These are phyloP conservation scores for Lachancea fermentati DNA, from an alignment of 805 yeast species.

Conservation along the genomic window DNA sequence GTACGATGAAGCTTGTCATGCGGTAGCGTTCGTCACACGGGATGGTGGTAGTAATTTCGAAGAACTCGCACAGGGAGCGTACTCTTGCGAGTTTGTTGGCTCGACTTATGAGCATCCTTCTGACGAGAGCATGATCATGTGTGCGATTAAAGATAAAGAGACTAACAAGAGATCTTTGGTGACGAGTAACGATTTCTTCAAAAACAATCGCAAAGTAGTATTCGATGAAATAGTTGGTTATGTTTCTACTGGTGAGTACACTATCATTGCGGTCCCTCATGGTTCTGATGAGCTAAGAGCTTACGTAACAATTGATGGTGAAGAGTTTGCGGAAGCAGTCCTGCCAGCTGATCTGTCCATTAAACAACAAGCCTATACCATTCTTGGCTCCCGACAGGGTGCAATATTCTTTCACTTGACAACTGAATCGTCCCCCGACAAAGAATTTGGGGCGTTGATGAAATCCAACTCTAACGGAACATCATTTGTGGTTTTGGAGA, in stretches of 20 bases:
- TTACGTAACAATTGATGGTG: constrained; percentile 74
- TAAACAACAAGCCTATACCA: constrained; percentile 67
- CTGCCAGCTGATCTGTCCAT: constrained; percentile 64
- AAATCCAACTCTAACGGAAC: constrained; percentile 93
- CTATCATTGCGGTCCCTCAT: constrained; percentile 61
- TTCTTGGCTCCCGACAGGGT: constrained; percentile 64
- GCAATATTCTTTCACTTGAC: constrained; percentile 82
- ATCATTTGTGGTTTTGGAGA: constrained; percentile 62
- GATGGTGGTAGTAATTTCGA: constrained; percentile 65
- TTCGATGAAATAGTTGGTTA: constrained; percentile 65
- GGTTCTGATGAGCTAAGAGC: constrained; percentile 55
- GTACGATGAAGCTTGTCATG: constrained; percentile 45
- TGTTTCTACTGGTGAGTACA: constrained; percentile 63
- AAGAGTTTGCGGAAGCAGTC: constrained; percentile 68
- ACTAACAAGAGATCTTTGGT: constrained; percentile 32
- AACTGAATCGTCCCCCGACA: constrained; percentile 42
- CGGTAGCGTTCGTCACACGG: constrained; percentile 54
- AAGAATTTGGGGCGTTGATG: constrained; percentile 71
- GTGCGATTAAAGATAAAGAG: constrained; percentile 44
- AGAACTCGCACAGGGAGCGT: constrained; percentile 46
- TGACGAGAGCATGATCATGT: constrained; percentile 53
- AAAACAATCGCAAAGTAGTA: constrained; percentile 33
- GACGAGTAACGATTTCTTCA: constrained; percentile 52
- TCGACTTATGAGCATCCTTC: constrained; percentile 40
- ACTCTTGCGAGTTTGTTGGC: constrained; percentile 64